Percentiles rank a stretch among this genome's conserved stretches.
Conservation (phyloP, 345 rosid genomes). For the Passiflora organensis region DNA sequence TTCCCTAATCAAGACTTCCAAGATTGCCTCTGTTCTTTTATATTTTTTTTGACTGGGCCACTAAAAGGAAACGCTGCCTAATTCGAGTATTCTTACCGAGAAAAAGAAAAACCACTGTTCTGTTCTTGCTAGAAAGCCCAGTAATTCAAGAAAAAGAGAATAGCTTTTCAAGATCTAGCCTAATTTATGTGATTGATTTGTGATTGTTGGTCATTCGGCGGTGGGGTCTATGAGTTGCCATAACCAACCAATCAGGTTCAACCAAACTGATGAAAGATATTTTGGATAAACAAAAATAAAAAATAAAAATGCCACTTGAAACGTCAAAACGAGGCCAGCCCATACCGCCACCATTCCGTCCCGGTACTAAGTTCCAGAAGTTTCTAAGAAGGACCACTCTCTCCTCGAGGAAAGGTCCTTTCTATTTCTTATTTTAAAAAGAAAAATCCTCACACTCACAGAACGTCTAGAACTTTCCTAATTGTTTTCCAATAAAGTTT, state of each 20-base stretch:
- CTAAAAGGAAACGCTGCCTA: no score
- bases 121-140: no score
- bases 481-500: background rate
- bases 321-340: background rate
- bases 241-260: constrained; percentile 10
- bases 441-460: background rate
- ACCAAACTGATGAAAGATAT: background rate
- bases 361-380: constrained; percentile 37
- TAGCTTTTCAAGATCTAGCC: background rate
- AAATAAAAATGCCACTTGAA: background rate
- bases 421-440: background rate
- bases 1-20: no score
- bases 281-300: background rate
- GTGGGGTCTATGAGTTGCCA: background rate
- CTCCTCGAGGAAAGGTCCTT: background rate
- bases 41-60: no score
- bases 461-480: constrained; percentile 36
- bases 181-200: background rate
- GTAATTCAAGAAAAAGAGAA: no score
- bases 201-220: background rate
- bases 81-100: no score
- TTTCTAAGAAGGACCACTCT: constrained; percentile 16
- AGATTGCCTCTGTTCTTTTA: no score
- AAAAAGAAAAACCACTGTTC: no score
- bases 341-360: constrained; percentile 11